Percentiles rank a stretch among this genome's conserved stretches.
phyloP scores from a whole-genome alignment of 148 eudicot genomes.

The Chenopodium suecicum region DNA sequence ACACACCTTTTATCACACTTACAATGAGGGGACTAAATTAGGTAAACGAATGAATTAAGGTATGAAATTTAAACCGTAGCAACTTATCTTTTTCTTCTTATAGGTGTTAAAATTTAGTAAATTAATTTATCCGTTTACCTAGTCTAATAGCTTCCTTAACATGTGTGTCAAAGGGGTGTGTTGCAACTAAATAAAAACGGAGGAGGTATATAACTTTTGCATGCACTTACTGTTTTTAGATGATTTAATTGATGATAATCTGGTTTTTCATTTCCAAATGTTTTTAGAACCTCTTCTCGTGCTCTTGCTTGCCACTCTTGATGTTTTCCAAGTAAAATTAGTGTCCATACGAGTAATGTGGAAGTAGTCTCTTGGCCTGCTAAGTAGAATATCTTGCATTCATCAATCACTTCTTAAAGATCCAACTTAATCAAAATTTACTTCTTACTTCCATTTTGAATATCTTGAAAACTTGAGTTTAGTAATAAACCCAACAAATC shows the following conservation, averaged over 20 bases:
- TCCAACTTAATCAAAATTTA: neutral
- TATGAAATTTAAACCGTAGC: too few relatives aligned
- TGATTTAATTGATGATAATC: conserved; percentile 26
- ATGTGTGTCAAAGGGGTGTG: too few relatives aligned
- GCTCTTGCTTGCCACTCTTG: conserved; percentile 35
- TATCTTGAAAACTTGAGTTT: conserved; percentile 11
- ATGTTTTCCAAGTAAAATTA: conserved; percentile 30
- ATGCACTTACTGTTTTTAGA: conserved; percentile 21
- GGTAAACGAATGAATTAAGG: too few relatives aligned
- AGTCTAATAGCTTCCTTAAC: too few relatives aligned
- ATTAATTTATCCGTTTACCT: too few relatives aligned
- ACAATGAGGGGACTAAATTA: too few relatives aligned
- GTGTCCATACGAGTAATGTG: conserved; percentile 32
- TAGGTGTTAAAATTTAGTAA: too few relatives aligned
- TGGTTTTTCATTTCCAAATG: conserved; percentile 28
- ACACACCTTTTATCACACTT: too few relatives aligned
- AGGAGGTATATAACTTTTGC: too few relatives aligned
- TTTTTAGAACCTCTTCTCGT: conserved; percentile 26
- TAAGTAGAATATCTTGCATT: conserved; percentile 36
- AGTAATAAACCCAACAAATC: conserved; percentile 30
- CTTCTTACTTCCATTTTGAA: neutral
- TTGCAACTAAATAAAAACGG: too few relatives aligned
- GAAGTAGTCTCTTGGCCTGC: conserved; percentile 40
- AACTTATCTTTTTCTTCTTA: too few relatives aligned
- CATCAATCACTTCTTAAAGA: conserved; percentile 25